These are phyloP conservation scores for Citrullus colocynthis DNA, from an alignment of 306 rosid species.

Conservation along the genomic window DNA sequence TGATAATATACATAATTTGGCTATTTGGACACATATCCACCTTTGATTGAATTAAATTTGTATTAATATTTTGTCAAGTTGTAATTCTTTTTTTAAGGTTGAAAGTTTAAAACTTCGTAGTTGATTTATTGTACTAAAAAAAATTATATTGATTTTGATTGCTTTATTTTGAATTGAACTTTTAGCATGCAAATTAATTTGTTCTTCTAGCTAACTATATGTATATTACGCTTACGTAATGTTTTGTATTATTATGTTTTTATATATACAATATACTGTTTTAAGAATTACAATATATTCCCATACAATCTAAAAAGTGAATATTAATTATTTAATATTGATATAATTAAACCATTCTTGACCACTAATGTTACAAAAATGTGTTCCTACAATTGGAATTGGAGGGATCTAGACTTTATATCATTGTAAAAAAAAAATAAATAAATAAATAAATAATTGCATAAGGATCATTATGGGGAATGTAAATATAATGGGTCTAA, in stretches of 20 bases:
- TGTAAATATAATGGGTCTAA: constrained; percentile 1
- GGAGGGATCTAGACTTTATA: constrained; percentile 1
- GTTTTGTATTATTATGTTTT: neutral
- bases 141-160: too few species aligned
- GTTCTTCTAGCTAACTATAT: neutral
- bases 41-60: too few species aligned
- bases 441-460: neutral
- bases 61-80: too few species aligned
- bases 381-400: neutral
- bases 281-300: neutral
- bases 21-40: too few species aligned
- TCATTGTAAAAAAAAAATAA: neutral
- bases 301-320: neutral
- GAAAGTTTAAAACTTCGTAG: too few species aligned
- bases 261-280: neutral
- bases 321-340: neutral
- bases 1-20: too few species aligned
- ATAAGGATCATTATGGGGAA: neutral
- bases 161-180: too few species aligned
- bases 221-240: neutral
- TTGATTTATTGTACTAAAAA: too few species aligned
- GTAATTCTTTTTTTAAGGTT: too few species aligned
- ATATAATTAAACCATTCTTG: neutral
- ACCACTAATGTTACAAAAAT: neutral
- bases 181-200: too few species aligned